phyloP scores from a whole-genome alignment of 257 asterid species.

The Ilex asprella region DNA sequence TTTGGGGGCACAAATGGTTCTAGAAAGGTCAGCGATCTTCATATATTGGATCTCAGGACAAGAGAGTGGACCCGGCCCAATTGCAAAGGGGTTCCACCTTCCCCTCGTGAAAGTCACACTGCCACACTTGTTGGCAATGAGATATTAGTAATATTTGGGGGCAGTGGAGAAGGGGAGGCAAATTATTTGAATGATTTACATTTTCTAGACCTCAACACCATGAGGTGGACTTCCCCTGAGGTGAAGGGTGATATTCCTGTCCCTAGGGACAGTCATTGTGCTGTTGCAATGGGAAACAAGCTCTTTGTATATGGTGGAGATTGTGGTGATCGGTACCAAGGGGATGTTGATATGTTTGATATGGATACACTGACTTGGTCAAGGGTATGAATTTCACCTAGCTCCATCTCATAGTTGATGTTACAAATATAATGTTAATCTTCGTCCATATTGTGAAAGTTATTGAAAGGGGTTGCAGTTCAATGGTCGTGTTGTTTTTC shows the following conservation, averaged over 20 bases:
- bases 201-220: constrained; percentile 57
- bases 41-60: constrained; percentile 56
- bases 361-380: constrained; percentile 64
- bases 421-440: neutral
- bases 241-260: constrained; percentile 49
- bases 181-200: constrained; percentile 78
- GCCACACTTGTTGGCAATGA: constrained; percentile 53
- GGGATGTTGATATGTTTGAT: constrained; percentile 66
- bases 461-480: neutral
- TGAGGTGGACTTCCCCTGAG: constrained; percentile 76
- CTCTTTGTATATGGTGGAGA: constrained; percentile 82
- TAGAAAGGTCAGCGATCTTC: constrained; percentile 74
- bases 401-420: neutral
- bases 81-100: constrained; percentile 67
- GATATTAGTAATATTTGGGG: constrained; percentile 71
- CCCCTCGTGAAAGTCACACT: constrained; percentile 83
- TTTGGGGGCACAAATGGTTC: constrained; percentile 91
- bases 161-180: constrained; percentile 88
- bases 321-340: constrained; percentile 81
- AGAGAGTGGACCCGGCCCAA: constrained; percentile 69
- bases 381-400: constrained; percentile 33
- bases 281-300: constrained; percentile 53
- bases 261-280: constrained; percentile 83
- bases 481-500: neutral
- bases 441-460: no score